Percentiles rank a stretch among this genome's conserved stretches.
These are phyloP conservation scores for Linanthus parryae DNA, from an alignment of 148 eudicot genomes.

Conservation along the genomic window DNA sequence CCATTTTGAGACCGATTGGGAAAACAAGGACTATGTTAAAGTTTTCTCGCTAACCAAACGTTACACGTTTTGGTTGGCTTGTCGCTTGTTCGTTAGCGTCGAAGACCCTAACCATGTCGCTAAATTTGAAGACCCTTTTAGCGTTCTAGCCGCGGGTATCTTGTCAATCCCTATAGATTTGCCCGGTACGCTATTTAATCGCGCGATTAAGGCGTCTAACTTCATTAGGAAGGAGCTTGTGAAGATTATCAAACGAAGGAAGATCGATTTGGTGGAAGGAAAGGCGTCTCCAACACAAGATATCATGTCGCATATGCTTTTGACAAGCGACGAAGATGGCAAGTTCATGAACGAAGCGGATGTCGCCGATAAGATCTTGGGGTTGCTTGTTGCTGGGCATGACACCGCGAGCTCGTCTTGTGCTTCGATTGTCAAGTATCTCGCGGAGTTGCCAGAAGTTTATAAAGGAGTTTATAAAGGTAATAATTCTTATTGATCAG, in stretches of 20 bases:
- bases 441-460: conserved; percentile 39
- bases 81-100: conserved; percentile 31
- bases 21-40: conserved; percentile 23
- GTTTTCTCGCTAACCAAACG: conserved; percentile 33
- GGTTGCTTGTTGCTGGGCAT: conserved; percentile 38
- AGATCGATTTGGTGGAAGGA: conserved; percentile 30
- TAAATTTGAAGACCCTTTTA: conserved; percentile 24
- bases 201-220: conserved; percentile 32
- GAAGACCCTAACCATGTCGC: conserved; percentile 30
- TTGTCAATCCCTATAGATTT: conserved; percentile 34
- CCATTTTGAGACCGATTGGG: conserved; percentile 47
- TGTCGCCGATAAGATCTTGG: conserved; percentile 38
- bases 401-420: conserved; percentile 49
- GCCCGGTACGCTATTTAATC: conserved; percentile 34
- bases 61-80: conserved; percentile 44
- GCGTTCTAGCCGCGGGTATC: conserved; percentile 25
- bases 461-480: conserved; percentile 38
- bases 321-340: conserved; percentile 35
- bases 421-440: conserved; percentile 33
- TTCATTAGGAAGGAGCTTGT: conserved; percentile 22
- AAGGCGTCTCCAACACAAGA: conserved; percentile 33
- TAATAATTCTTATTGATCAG: too few relatives aligned
- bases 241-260: conserved; percentile 27
- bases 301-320: conserved; percentile 41
- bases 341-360: conserved; percentile 35